These are phyloP conservation scores for Plicaturopsis crispa DNA, from an alignment of 768 basidiomycete species.

Conservation along the genomic window DNA sequence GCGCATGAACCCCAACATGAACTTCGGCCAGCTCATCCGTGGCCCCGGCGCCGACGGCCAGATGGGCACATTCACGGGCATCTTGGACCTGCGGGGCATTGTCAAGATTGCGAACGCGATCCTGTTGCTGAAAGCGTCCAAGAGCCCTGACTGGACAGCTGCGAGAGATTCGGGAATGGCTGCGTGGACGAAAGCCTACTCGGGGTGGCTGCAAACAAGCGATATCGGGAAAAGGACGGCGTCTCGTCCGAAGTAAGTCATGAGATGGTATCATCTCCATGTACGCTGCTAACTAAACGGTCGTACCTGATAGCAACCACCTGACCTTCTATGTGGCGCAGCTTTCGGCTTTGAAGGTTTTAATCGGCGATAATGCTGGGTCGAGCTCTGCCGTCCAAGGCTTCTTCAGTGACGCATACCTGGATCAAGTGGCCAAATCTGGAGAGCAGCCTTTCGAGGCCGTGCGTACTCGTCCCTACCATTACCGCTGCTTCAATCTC, in stretches of 20 bases:
- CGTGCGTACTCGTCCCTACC: constrained; percentile 43
- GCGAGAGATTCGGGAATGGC: constrained; percentile 30
- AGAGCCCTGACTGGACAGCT: constrained; percentile 34
- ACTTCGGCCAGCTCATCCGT: constrained; percentile 47
- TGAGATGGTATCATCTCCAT: background rate
- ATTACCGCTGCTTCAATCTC: constrained; percentile 53
- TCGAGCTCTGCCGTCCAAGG: constrained; percentile 28
- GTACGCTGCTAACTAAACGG: background rate
- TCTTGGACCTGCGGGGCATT: constrained; percentile 44
- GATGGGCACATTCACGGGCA: constrained; percentile 43
- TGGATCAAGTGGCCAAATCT: constrained; percentile 38
- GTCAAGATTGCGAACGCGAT: constrained; percentile 43
- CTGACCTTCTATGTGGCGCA: constrained; percentile 40
- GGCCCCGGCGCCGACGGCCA: constrained; percentile 36
- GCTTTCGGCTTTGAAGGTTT: constrained; percentile 31
- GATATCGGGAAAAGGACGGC: constrained; percentile 32
- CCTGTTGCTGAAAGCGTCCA: constrained; percentile 27
- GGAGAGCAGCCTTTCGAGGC: constrained; percentile 57
- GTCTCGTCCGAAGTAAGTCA: constrained; percentile 39
- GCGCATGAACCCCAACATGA: constrained; percentile 45
- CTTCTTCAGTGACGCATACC: constrained; percentile 35
- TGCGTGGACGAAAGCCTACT: constrained; percentile 35
- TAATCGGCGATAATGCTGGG: constrained; percentile 30
- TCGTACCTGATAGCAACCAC: constrained; percentile 37
- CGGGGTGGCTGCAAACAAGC: constrained; percentile 36